Evolutionary conservation across 208 protist species (phyloP).

Genomic region (Trichomonas gallinae): DNA sequence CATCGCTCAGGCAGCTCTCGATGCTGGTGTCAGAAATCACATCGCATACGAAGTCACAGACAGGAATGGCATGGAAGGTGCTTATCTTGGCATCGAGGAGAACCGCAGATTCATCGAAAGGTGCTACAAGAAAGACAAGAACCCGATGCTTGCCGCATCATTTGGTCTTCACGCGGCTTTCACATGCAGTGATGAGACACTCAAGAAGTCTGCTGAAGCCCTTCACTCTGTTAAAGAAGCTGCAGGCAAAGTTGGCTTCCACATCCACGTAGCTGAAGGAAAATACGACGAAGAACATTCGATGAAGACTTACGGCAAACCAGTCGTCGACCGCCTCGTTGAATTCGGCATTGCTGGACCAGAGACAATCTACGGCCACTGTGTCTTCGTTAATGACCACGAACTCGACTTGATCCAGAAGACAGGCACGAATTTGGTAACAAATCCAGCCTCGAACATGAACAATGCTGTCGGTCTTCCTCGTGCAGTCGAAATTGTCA

Average conservation of each 20-base stretch:
- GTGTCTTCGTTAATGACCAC: not conserved
- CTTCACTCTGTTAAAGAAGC: not conserved
- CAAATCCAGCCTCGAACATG: not conserved
- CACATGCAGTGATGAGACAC: not conserved
- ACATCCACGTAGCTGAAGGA: slow-evolving; percentile 4
- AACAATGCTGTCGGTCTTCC: not conserved
- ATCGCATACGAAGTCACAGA: slow-evolving; percentile 21
- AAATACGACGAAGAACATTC: not conserved
- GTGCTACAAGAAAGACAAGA: not conserved
- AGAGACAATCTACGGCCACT: not conserved
- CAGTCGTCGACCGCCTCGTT: not conserved
- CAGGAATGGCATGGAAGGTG: not conserved
- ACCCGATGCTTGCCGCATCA: not conserved
- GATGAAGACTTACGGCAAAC: not conserved
- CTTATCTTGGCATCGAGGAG: not conserved
- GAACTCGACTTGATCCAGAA: slow-evolving; percentile 20
- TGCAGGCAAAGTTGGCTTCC: not conserved
- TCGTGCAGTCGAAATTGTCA: not conserved
- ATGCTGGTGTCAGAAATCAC: not conserved
- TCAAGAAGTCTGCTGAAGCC: not conserved
- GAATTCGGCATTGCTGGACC: not conserved
- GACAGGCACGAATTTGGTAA: not conserved
- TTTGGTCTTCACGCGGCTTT: not conserved
- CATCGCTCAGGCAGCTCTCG: not conserved
- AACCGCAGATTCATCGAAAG: not conserved